Conservation (phyloP, 192 early-diverging fungal species). For the Podila clonocystis region DNA sequence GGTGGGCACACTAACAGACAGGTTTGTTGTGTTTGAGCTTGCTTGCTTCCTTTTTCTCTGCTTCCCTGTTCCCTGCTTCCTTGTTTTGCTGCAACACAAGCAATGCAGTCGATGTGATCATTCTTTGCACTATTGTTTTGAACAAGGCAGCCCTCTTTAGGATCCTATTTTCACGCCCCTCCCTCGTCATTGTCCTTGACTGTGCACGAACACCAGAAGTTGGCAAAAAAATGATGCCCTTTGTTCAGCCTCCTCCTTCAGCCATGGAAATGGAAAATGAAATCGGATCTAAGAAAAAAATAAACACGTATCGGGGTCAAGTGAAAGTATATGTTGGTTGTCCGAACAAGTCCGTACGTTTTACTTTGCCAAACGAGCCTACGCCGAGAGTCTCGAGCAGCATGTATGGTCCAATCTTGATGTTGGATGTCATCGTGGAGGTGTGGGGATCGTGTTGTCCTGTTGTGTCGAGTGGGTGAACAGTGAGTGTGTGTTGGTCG, state of each 20-base stretch:
- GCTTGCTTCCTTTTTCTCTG: neutral
- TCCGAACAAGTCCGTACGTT: conserved; percentile 66
- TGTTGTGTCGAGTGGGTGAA: neutral
- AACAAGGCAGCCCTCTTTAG: too few species aligned
- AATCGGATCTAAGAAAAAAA: too few species aligned
- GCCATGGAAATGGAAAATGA: too few species aligned
- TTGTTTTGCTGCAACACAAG: neutral
- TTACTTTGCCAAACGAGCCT: conserved; percentile 99
- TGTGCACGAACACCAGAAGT: too few species aligned
- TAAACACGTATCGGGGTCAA: too few species aligned
- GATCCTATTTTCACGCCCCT: too few species aligned
- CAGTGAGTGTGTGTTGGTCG: neutral
- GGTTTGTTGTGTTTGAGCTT: neutral
- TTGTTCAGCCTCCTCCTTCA: neutral
- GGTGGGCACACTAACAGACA: neutral
- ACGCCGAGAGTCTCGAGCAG: conserved; percentile 95
- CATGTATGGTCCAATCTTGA: conserved; percentile 90
- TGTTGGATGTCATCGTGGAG: conserved; percentile 52
- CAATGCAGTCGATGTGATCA: too few species aligned
- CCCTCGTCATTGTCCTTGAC: too few species aligned
- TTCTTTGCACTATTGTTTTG: too few species aligned
- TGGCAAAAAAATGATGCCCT: neutral
- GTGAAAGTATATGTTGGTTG: too few species aligned
- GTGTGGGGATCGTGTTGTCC: neutral
- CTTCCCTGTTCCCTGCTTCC: neutral